These are phyloP conservation scores for Venturiaceae sp. DNA, from an alignment of 2,329 filamentous ascomycete species.

Conservation along the genomic window DNA sequence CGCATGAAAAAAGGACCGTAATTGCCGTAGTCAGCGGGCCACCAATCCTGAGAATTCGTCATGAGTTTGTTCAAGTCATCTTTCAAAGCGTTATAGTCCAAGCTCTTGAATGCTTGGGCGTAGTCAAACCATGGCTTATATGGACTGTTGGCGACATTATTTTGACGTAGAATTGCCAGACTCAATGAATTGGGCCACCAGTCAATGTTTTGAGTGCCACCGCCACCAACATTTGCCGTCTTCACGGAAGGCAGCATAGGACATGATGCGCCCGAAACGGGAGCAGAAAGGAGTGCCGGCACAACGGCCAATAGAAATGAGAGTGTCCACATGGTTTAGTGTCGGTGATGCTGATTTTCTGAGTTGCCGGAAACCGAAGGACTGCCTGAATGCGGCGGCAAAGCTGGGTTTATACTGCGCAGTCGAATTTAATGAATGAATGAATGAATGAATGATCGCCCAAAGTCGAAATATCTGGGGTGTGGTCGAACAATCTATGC, in stretches of 20 bases:
- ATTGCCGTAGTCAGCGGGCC: constrained; percentile 73
- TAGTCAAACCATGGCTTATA: constrained; percentile 61
- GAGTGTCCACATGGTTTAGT: neutral
- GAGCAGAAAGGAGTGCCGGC: neutral
- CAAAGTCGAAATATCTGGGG: neutral
- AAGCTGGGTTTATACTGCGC: neutral
- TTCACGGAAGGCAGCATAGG: constrained; percentile 14
- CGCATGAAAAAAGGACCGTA: constrained; percentile 72
- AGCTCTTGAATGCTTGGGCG: constrained; percentile 59
- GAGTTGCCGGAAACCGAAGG: neutral
- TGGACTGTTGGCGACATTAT: constrained; percentile 54
- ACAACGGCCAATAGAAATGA: neutral
- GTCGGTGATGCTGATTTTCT: neutral
- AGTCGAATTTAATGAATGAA: neutral
- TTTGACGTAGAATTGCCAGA: constrained; percentile 64
- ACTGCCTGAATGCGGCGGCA: neutral
- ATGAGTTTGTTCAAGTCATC: constrained; percentile 60
- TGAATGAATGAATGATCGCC: neutral
- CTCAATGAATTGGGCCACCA: constrained; percentile 65
- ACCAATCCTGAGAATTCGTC: constrained; percentile 72
- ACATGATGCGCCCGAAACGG: neutral
- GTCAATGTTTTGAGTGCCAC: constrained; percentile 57
- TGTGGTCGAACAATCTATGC: neutral
- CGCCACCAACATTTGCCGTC: constrained; percentile 34
- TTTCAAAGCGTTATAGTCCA: constrained; percentile 63